phyloP scores from a whole-genome alignment of 768 basidiomycete species.

The Pleurotus eryngii region DNA sequence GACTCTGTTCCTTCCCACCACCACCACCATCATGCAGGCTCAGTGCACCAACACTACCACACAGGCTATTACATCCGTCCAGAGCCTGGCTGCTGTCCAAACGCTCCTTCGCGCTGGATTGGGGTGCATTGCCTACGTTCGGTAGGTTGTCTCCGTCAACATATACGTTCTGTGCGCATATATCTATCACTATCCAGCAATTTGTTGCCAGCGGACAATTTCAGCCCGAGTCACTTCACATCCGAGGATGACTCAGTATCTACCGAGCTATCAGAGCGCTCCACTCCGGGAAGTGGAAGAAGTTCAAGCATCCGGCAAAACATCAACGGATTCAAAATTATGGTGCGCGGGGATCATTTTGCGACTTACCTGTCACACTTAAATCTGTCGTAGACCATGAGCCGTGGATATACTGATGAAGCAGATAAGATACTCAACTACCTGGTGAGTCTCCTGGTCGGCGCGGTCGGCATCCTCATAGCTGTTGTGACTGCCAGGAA shows the following conservation, averaged over 20 bases:
- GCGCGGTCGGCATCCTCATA: too few relatives aligned
- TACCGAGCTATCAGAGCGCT: conserved; percentile 24
- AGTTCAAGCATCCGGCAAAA: conserved; percentile 29
- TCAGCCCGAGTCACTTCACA: conserved; percentile 63
- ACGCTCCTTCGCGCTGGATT: conserved; percentile 71
- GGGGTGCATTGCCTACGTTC: conserved; percentile 74
- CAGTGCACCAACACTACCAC: conserved; percentile 26
- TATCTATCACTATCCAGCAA: conserved; percentile 41
- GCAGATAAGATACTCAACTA: conserved; percentile 82
- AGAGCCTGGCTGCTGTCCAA: conserved; percentile 69
- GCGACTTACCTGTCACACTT: not conserved
- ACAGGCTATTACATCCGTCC: conserved; percentile 44
- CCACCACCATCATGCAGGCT: conserved; percentile 36
- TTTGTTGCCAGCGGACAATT: conserved; percentile 77
- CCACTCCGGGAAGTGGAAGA: conserved; percentile 31
- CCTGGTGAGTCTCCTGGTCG: conserved; percentile 44
- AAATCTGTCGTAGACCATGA: conserved; percentile 45
- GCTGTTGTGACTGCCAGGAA: conserved; percentile 46
- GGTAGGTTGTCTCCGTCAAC: conserved; percentile 32
- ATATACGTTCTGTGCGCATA: too few relatives aligned
- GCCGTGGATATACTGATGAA: conserved; percentile 76
- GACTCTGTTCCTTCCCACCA: not conserved
- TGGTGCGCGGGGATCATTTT: conserved; percentile 30
- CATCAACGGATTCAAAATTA: conserved; percentile 69
- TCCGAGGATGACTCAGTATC: conserved; percentile 37